Evolutionary conservation across 371 early-diverging fungal genomes (phyloP), one percentile per base, ranked within the genome.

Genomic region (Encephalitozoon hellem): DNA sequence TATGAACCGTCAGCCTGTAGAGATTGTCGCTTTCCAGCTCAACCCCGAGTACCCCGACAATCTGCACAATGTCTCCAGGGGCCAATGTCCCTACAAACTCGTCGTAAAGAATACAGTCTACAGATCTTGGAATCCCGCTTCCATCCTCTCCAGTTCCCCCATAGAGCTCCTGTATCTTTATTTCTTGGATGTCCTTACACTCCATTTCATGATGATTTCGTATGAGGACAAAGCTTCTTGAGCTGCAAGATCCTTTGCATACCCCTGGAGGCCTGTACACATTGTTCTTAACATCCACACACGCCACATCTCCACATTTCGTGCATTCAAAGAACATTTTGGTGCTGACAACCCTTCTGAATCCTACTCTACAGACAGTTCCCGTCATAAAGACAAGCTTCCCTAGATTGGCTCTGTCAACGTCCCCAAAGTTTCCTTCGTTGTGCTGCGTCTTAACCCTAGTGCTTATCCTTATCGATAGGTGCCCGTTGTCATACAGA

Each of bases 1-100:
- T 76, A 11, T 78, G 30, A 23, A 85, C 69, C 15, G 49, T 70
- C 30, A 83, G 15, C 49, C 73, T 80, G 64, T 83, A 85, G 34
- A 69, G 45, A 15, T 63, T 76, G 9, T 70, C 69, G 21, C 32
- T 78, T 25, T 71, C 78, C 6, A 69, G 67, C 51, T 78, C 78
- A 15, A 79, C 81, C 34, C 63, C 74, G 9, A 83, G 76, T 26
- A 70, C 74, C 28, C 85, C 85, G 26, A 77, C 53, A 18, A 82
- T 28, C 43, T 65, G 49, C 32, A 85, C 65, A 34, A 77, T 71
- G 67, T 85, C 85, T 2, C 85, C 85, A 55, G 83, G 83, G 0
- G 75, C 53, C 11, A 83, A 34, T 6, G 79, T 72, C n/a, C 80
- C 80, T 32, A 83, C 80, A 42, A 80, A 72, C n/a, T 68, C 64